Conservation (phyloP, 2,329 filamentous ascomycete genomes). For the Talaromyces sp. region DNA sequence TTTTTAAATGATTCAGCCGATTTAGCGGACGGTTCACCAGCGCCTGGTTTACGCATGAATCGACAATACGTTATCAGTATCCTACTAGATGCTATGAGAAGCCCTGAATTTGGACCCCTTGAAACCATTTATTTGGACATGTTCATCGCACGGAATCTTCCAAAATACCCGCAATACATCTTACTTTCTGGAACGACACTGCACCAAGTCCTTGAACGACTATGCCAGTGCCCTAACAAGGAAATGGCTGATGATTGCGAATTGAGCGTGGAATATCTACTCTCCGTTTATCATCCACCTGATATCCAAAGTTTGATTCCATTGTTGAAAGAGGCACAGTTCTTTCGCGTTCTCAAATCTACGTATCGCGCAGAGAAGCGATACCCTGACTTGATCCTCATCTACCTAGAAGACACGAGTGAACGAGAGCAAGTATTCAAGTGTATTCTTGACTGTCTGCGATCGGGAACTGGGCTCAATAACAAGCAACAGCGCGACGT, state of each 20-base stretch:
- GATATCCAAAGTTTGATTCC: constrained; percentile 73
- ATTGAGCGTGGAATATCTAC: constrained; percentile 90
- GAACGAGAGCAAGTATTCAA: constrained; percentile 72
- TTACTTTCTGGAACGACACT: constrained; percentile 82
- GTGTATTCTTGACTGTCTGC: constrained; percentile 71
- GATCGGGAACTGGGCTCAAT: constrained; percentile 57
- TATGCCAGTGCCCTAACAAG: constrained; percentile 77
- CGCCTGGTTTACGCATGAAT: constrained; percentile 61
- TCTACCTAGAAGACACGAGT: constrained; percentile 79
- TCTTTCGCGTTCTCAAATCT: constrained; percentile 87
- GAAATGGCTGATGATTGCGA: constrained; percentile 90
- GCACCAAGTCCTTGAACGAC: constrained; percentile 70
- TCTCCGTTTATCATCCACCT: constrained; percentile 89
- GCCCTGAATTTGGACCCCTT: constrained; percentile 63
- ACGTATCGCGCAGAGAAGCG: constrained; percentile 77
- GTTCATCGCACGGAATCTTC: constrained; percentile 93
- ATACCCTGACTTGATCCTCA: constrained; percentile 70
- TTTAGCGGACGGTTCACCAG: constrained; percentile 48
- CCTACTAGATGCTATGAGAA: constrained; percentile 81
- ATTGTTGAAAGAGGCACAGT: constrained; percentile 71
- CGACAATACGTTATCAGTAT: constrained; percentile 91
- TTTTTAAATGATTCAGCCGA: constrained; percentile 80
- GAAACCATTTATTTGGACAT: constrained; percentile 96
- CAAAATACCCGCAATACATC: constrained; percentile 95
- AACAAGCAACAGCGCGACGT: constrained; percentile 71